A percentile compares a stretch with the other conserved stretches of the same genome.
Evolutionary conservation across 345 rosid species (phyloP).

Genomic region (Trapa incisa): DNA sequence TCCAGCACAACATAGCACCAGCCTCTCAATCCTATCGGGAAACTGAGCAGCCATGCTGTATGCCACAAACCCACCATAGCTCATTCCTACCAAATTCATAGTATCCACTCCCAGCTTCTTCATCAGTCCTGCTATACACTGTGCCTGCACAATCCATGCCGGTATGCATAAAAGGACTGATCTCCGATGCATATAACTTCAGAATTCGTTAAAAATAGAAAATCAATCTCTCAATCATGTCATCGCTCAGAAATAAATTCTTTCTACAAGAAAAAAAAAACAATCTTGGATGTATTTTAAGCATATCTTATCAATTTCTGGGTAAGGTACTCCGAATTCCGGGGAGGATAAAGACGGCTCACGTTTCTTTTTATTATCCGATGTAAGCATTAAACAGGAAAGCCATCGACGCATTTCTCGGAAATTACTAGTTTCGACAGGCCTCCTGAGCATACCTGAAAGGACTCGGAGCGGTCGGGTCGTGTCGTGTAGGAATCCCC

Average conservation of each 20-base stretch:
- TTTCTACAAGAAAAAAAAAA: no score
- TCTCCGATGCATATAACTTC: not conserved
- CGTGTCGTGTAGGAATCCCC: conserved; percentile 76
- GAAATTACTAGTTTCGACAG: not conserved
- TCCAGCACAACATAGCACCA: conserved; percentile 71
- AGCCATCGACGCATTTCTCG: not conserved
- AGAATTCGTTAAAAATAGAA: not conserved
- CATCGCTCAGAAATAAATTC: no score
- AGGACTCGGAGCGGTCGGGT: conserved; percentile 26
- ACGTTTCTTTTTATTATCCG: not conserved
- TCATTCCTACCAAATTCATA: conserved; percentile 56
- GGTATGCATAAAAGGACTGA: not conserved
- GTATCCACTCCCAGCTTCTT: conserved; percentile 29
- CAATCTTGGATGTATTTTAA: no score
- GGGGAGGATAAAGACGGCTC: not conserved
- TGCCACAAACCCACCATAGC: conserved; percentile 81
- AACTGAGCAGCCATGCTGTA: conserved; percentile 75
- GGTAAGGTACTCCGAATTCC: no score
- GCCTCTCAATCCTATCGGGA: conserved; percentile 43
- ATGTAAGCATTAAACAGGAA: not conserved
- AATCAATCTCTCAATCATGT: not conserved
- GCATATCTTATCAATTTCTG: no score
- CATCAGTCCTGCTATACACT: conserved; percentile 47
- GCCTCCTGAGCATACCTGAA: conserved; percentile 1
- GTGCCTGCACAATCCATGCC: conserved; percentile 24